phyloP scores from a whole-genome alignment of 176 grass and related monocot species.

The Carex littledalei region DNA sequence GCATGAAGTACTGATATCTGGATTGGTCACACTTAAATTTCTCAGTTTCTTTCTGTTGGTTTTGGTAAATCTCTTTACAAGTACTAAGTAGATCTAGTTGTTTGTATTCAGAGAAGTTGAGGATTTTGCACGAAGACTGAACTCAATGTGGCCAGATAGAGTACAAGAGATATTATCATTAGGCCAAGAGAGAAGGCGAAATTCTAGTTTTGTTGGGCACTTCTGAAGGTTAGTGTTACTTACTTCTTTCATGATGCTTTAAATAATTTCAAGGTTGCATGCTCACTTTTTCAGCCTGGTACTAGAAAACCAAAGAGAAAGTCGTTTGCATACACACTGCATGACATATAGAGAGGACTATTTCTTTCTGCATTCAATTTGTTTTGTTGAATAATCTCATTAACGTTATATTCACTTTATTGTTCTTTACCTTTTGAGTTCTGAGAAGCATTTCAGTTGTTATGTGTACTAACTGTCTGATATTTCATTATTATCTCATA shows the following conservation, averaged over 20 bases:
- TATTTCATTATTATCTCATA: neutral
- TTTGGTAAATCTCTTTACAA: neutral
- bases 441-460: neutral
- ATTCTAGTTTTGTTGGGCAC: conserved; percentile 48
- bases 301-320: neutral
- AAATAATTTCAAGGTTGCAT: neutral
- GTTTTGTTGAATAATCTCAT: neutral
- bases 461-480: neutral
- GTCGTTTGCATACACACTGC: neutral
- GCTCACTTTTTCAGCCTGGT: neutral
- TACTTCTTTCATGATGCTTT: neutral
- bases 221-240: neutral
- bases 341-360: neutral
- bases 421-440: neutral
- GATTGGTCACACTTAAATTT: neutral
- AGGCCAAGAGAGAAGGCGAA: conserved; percentile 60
- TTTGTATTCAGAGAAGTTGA: conserved; percentile 82
- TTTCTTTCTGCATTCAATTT: neutral
- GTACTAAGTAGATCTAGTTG: conserved; percentile 22
- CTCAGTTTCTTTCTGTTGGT: neutral
- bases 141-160: conserved; percentile 94
- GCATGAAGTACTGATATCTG: neutral
- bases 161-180: conserved; percentile 64
- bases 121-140: conserved; percentile 94
- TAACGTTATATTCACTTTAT: neutral